These are phyloP conservation scores for Euphorbia peplus DNA, from an alignment of 345 rosid genomes.

Conservation along the genomic window DNA sequence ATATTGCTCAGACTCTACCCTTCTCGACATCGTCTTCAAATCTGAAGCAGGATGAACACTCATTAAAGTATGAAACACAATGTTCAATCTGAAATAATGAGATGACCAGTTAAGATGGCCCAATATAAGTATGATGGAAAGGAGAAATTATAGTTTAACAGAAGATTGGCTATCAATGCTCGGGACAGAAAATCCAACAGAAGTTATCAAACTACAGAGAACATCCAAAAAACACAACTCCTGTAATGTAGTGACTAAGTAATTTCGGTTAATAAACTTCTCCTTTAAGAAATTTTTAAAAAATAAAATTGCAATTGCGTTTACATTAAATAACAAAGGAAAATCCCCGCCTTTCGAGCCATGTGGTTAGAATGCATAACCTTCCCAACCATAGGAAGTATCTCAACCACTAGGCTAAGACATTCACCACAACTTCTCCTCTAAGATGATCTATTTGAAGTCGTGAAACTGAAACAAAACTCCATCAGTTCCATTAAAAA, in stretches of 20 bases:
- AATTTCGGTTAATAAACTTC: background rate
- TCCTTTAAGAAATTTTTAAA: background rate
- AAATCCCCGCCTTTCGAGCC: too few species aligned
- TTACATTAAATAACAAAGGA: too few species aligned
- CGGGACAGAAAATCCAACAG: background rate
- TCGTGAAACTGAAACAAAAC: background rate
- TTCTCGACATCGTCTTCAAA: slow-evolving; percentile 82
- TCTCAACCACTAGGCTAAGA: too few species aligned
- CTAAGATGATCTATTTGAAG: background rate
- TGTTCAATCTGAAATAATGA: background rate
- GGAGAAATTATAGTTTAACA: background rate
- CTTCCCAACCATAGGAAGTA: too few species aligned
- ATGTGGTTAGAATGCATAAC: too few species aligned
- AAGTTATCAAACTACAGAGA: background rate
- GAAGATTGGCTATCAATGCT: background rate
- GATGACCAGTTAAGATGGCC: background rate
- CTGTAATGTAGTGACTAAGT: background rate
- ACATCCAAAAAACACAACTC: background rate
- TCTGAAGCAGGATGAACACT: slow-evolving; percentile 42
- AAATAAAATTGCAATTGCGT: too few species aligned
- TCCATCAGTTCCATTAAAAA: too few species aligned
- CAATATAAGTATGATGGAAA: background rate
- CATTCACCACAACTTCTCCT: background rate
- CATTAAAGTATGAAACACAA: background rate
- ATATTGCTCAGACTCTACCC: slow-evolving; percentile 94